These are phyloP conservation scores for Fusarium cicatricum DNA, from an alignment of 2,329 filamentous ascomycete species.

Conservation along the genomic window DNA sequence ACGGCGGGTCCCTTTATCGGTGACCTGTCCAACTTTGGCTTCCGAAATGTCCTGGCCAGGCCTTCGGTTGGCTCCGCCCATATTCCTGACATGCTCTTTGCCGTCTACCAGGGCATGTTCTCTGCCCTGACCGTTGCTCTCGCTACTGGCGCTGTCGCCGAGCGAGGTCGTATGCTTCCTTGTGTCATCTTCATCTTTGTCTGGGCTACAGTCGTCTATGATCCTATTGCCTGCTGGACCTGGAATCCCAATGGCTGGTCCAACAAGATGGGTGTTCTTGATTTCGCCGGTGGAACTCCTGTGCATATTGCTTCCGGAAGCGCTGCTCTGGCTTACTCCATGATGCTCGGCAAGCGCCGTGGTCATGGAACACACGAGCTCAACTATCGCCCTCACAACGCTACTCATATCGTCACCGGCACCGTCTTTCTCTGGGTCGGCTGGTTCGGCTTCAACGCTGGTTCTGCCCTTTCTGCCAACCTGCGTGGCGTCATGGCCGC, in stretches of 20 bases:
- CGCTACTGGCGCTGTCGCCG: constrained; percentile 83
- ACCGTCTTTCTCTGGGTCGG: constrained; percentile 96
- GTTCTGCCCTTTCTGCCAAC: constrained; percentile 82
- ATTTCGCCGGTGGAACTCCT: constrained; percentile 90
- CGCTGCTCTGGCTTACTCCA: constrained; percentile 86
- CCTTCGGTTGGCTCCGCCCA: constrained; percentile 77
- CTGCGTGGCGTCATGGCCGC: constrained; percentile 87
- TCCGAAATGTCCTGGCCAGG: constrained; percentile 76
- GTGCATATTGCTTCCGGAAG: constrained; percentile 87
- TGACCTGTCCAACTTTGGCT: constrained; percentile 80
- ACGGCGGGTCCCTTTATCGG: constrained; percentile 79
- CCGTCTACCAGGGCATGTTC: constrained; percentile 89
- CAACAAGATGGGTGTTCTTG: constrained; percentile 79
- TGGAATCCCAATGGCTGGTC: constrained; percentile 89
- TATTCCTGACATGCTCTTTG: constrained; percentile 85
- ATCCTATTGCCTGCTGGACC: constrained; percentile 94
- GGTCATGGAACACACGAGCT: constrained; percentile 88
- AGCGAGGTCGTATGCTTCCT: constrained; percentile 87
- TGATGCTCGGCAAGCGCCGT: constrained; percentile 87
- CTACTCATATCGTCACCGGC: constrained; percentile 90
- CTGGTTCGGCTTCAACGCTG: constrained; percentile 95
- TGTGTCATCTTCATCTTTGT: constrained; percentile 93
- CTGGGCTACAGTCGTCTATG: constrained; percentile 90
- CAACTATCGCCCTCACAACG: constrained; percentile 92
- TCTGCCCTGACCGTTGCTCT: constrained; percentile 86